phyloP scores from a whole-genome alignment of 371 early-diverging fungal genomes.

The Coemansia sp. region DNA sequence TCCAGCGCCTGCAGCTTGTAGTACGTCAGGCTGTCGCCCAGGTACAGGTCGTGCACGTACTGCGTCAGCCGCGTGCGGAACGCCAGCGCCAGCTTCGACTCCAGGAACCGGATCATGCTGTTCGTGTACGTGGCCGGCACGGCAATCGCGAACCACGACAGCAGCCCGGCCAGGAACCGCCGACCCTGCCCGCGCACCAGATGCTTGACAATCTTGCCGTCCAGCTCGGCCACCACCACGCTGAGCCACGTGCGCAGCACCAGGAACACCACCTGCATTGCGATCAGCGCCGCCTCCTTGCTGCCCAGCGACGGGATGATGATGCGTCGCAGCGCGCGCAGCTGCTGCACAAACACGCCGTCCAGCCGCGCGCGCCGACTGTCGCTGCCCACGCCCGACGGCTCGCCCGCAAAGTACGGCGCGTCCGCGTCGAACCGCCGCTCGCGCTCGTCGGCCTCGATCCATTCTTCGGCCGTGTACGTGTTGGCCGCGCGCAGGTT shows the following conservation, averaged over 20 bases:
- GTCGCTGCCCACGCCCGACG: conserved; percentile 2
- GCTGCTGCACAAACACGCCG: conserved; percentile 66
- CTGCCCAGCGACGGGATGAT: conserved; percentile 67
- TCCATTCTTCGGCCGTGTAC: conserved; percentile 33
- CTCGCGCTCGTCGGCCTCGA: conserved; percentile 45
- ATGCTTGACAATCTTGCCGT: conserved; percentile 91
- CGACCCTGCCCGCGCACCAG: conserved; percentile 75
- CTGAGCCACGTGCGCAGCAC: conserved; percentile 88
- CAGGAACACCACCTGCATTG: conserved; percentile 82
- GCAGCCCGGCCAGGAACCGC: conserved; percentile 64
- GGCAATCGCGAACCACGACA: conserved; percentile 94
- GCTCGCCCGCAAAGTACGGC: conserved; percentile 14
- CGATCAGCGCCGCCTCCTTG: conserved; percentile 78
- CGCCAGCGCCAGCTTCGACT: conserved; percentile 83
- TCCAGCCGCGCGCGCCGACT: conserved; percentile 53
- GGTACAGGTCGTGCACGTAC: conserved; percentile 78
- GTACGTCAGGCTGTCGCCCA: conserved; percentile 76
- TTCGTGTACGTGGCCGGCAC: conserved; percentile 97
- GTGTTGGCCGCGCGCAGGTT: conserved; percentile 28
- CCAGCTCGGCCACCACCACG: conserved; percentile 90
- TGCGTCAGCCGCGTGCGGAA: conserved; percentile 78
- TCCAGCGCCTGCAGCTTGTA: conserved; percentile 81
- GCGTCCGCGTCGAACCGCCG: conserved; percentile 40
- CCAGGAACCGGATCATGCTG: conserved; percentile 90
- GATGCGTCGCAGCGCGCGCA: conserved; percentile 67